Percentiles rank a stretch among this genome's conserved stretches.
Evolutionary conservation across 306 rosid genomes (phyloP).

Genomic region (Pueraria montana): DNA sequence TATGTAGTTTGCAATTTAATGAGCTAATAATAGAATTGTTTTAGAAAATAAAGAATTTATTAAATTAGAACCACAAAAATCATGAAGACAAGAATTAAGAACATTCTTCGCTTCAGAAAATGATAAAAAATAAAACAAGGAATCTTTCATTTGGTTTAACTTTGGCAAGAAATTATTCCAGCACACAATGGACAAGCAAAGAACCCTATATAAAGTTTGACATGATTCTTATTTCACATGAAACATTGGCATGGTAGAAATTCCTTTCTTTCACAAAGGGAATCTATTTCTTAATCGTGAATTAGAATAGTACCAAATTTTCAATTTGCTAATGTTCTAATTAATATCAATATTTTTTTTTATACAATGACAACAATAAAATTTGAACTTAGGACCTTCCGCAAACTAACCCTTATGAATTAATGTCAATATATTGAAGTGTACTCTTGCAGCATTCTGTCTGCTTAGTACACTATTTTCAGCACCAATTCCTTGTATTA

Average conservation of each 20-base stretch:
- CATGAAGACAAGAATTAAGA: background rate
- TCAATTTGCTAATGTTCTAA: background rate
- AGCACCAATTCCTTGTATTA: too few species aligned
- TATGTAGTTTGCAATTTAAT: too few species aligned
- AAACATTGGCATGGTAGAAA: background rate
- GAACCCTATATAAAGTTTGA: background rate
- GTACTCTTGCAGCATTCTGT: background rate
- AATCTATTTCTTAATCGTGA: background rate
- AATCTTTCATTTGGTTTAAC: background rate
- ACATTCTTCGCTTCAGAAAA: background rate
- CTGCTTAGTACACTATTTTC: background rate
- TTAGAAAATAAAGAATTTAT: too few species aligned
- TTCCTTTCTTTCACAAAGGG: background rate
- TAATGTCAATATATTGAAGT: background rate
- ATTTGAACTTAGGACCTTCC: too few species aligned
- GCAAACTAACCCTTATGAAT: too few species aligned
- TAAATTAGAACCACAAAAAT: background rate
- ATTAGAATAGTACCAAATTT: background rate
- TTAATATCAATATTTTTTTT: background rate
- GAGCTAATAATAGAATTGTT: too few species aligned
- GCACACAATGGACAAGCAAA: background rate
- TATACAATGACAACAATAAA: too few species aligned
- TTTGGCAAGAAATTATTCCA: background rate
- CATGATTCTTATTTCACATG: too few species aligned
- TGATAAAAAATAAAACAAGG: background rate